A percentile compares a stretch with the other conserved stretches of the same genome.
These are phyloP conservation scores for Aspergillus pseudoviridinutans DNA, from an alignment of 2,329 filamentous ascomycete genomes.

Conservation along the genomic window DNA sequence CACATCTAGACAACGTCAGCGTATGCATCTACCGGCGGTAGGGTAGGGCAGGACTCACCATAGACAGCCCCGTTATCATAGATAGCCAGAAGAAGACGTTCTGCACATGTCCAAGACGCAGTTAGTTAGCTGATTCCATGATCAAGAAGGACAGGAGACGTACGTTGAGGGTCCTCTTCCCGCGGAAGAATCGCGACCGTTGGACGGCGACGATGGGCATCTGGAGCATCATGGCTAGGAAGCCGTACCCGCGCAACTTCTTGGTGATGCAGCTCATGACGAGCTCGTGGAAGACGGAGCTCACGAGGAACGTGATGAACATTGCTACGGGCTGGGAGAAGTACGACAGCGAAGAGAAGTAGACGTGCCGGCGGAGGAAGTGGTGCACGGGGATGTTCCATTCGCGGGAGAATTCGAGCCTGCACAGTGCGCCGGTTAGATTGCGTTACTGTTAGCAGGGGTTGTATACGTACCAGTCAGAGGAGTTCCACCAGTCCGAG, in stretches of 20 bases:
- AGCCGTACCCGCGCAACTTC: conserved; percentile 91
- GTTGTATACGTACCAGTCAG: conserved; percentile 40
- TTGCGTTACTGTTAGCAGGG: neutral
- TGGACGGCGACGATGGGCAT: conserved; percentile 92
- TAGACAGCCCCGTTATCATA: conserved; percentile 79
- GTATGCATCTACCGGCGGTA: neutral
- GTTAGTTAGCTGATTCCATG: neutral
- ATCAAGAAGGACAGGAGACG: conserved; percentile 9
- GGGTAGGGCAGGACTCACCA: conserved; percentile 54
- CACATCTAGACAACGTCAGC: conserved; percentile 46
- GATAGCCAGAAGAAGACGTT: conserved; percentile 88
- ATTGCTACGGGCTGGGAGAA: conserved; percentile 77
- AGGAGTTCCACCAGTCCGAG: conserved; percentile 65
- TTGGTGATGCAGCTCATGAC: conserved; percentile 98
- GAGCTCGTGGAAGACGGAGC: conserved; percentile 84
- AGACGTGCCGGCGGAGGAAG: conserved; percentile 92
- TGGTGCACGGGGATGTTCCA: conserved; percentile 98
- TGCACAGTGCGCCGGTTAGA: conserved; percentile 1
- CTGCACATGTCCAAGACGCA: conserved; percentile 20
- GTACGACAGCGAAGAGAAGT: conserved; percentile 72
- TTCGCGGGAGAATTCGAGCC: conserved; percentile 92
- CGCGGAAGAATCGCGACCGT: conserved; percentile 70
- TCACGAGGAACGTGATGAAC: conserved; percentile 85
- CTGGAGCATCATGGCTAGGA: conserved; percentile 93
- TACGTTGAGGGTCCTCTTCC: conserved; percentile 70